These are phyloP conservation scores for Lasiodiplodia citricola DNA, from an alignment of 2,329 filamentous ascomycete genomes.

Conservation along the genomic window DNA sequence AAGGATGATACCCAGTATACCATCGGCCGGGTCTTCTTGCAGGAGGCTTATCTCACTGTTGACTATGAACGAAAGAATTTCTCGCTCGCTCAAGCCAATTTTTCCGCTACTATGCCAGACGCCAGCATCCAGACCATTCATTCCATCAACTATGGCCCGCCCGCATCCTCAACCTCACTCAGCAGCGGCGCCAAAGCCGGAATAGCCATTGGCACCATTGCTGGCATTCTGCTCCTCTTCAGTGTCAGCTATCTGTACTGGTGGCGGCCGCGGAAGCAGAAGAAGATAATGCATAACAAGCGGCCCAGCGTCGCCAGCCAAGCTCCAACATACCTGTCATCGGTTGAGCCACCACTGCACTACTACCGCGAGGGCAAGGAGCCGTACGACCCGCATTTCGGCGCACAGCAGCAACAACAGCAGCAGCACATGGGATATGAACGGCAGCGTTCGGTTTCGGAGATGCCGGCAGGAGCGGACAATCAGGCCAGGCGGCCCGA, in stretches of 20 bases:
- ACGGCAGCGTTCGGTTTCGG: neutral
- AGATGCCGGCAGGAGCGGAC: neutral
- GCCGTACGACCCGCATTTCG: neutral
- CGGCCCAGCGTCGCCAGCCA: neutral
- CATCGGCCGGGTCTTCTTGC: constrained; percentile 42
- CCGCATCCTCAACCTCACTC: neutral
- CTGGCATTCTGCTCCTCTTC: neutral
- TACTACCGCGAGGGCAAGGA: neutral
- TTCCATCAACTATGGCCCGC: constrained; percentile 29
- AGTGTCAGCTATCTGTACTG: neutral
- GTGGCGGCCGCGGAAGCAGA: neutral
- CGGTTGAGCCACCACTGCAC: neutral
- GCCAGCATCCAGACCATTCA: neutral
- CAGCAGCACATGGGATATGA: neutral
- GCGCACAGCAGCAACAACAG: no score
- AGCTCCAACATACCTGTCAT: neutral
- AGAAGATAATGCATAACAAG: neutral
- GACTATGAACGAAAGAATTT: constrained; percentile 43
- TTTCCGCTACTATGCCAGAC: neutral
- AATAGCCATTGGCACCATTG: neutral
- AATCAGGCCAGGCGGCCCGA: neutral
- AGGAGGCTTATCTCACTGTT: constrained; percentile 45
- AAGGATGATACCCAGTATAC: constrained; percentile 36
- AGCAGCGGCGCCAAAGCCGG: neutral
- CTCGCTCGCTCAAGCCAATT: constrained; percentile 26